These are phyloP conservation scores for Perilla frutescens DNA, from an alignment of 257 asterid species.

Conservation along the genomic window DNA sequence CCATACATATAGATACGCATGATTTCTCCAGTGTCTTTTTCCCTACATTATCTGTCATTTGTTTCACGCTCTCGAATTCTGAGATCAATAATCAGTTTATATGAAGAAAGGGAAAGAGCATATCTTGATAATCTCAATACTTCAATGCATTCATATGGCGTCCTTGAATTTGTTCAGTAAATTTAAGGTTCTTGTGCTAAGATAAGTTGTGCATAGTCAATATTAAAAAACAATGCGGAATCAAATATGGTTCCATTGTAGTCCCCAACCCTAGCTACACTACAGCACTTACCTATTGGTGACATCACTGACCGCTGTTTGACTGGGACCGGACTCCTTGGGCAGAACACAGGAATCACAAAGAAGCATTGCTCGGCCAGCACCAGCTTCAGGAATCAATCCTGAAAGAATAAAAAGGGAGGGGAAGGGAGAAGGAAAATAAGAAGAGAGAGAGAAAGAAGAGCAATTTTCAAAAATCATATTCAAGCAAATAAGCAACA, in stretches of 20 bases:
- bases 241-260: slow-evolving; percentile 16
- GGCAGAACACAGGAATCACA: slow-evolving; percentile 57
- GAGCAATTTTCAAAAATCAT: slow-evolving; percentile 3
- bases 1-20: slow-evolving; percentile 15
- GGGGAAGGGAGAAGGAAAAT: background rate
- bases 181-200: slow-evolving; percentile 18
- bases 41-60: background rate
- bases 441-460: background rate
- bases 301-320: slow-evolving; percentile 44
- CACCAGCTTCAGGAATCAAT: slow-evolving; percentile 53
- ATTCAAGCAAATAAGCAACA: slow-evolving; percentile 24
- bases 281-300: slow-evolving; percentile 66
- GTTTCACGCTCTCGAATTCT: slow-evolving; percentile 3
- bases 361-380: slow-evolving; percentile 52
- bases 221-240: slow-evolving; percentile 11
- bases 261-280: slow-evolving; percentile 11
- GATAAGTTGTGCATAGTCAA: background rate
- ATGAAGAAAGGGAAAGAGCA: background rate
- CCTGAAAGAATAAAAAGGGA: slow-evolving; percentile 42
- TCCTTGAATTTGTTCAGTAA: background rate
- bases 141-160: background rate
- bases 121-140: slow-evolving; percentile 3
- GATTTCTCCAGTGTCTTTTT: background rate
- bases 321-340: slow-evolving; percentile 48
- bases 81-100: slow-evolving; percentile 14